Base-by-base conservation (phyloP, 176 grass and related monocot species). In the Avena atlantica region DNA sequence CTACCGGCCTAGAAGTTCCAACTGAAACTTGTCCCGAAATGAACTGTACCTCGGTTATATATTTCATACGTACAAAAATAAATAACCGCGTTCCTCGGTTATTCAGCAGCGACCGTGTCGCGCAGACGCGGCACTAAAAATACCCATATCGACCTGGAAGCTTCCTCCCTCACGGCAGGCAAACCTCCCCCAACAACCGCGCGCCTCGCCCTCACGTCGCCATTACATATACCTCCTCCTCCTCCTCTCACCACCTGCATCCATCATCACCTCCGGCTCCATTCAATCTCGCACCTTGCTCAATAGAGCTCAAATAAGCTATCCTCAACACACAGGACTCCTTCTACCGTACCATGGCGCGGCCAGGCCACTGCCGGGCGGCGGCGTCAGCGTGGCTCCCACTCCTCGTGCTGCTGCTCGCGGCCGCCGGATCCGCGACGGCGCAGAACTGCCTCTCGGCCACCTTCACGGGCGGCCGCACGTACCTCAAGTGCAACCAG, bases 401-500 rank as follows among this genome's bases (percentile, higher is more conserved):
- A 8, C 74, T 97, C 62, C 6, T 74, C 23, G 66, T 80, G 17
- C 70, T 91, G 3, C 74, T 87, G 67, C 4, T 84, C 4, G 85
- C 86, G n/a, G 37, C 65, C 10, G 37, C 65, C 10, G 29, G 53
- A 1, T 5, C 73, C 60, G 74, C 74, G 51, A 8, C 86, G 51
- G 93, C 87, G 67, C 90, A 98, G 81, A 78, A 53, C 71, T 94
- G 92, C 87, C 6, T 59, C 48, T 66, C 73, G 2, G 83, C 87
- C 48, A 71, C 76, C 36, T 96, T 99, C 90, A 82, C 87, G 8
- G 24, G 53, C 27, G 92, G 93, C 16, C 86, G 80, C 21, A 48
- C 71, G 9, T 99, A 87, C 78, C 20, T 11, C 3, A 6, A 23
- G 67, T 96, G 97, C 85, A 93, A 59, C 94, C 4, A 63, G 34